A percentile compares a stretch with the other conserved stretches of the same genome.
Conservation (phyloP, 371 early-diverging fungal species). For the Actinomortierella ambigua region DNA sequence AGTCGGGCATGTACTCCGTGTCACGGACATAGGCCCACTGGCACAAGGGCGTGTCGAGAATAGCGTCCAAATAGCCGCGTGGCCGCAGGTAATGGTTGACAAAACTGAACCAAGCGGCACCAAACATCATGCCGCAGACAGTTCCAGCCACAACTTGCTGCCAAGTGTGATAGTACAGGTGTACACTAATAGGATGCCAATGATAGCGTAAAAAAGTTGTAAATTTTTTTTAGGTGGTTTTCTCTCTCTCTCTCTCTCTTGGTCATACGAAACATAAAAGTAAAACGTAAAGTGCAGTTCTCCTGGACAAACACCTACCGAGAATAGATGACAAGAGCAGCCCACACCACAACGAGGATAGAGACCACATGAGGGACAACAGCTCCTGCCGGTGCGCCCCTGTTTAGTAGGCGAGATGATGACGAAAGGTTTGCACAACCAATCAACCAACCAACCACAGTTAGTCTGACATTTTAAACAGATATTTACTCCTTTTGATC, state of each 20-base stretch:
- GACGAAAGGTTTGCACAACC: too few relatives aligned
- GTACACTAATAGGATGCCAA: slow-evolving; percentile 56
- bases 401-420: too few relatives aligned
- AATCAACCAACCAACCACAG: too few relatives aligned
- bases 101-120: slow-evolving; percentile 63
- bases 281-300: background rate
- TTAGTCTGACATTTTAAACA: too few relatives aligned
- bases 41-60: slow-evolving; percentile 44
- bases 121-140: slow-evolving; percentile 62
- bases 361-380: slow-evolving; percentile 18
- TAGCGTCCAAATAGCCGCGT: slow-evolving; percentile 44
- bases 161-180: slow-evolving; percentile 82
- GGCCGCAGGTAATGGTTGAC: slow-evolving; percentile 49
- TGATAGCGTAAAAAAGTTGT: background rate
- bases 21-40: slow-evolving; percentile 62
- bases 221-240: background rate
- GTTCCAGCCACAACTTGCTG: slow-evolving; percentile 79
- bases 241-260: too few relatives aligned
- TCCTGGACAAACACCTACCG: slow-evolving; percentile 23
- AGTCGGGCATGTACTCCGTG: slow-evolving; percentile 56
- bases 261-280: too few relatives aligned
- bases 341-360: slow-evolving; percentile 11
- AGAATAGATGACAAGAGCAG: slow-evolving; percentile 42
- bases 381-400: slow-evolving; percentile 12
- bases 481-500: too few relatives aligned